phyloP scores from a whole-genome alignment of 2,329 filamentous ascomycete species.

The Penicillium sp. region DNA sequence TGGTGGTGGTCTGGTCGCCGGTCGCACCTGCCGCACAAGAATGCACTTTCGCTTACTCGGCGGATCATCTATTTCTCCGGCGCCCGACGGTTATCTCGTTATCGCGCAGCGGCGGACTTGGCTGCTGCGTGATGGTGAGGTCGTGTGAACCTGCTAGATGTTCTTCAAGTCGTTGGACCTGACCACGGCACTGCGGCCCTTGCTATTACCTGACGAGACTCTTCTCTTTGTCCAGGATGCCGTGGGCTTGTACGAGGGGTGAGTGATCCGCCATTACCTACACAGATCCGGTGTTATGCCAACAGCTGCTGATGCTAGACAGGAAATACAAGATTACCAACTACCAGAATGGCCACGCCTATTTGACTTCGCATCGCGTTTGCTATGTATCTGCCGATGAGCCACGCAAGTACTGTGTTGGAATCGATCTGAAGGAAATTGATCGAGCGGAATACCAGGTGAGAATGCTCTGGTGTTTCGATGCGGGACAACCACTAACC shows the following conservation, averaged over 20 bases:
- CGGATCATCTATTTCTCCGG: background rate
- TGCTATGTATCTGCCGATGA: constrained; percentile 93
- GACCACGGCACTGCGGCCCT: constrained; percentile 92
- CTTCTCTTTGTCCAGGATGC: constrained; percentile 96
- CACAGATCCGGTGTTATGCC: constrained; percentile 5
- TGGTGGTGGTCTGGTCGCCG: too few relatives aligned
- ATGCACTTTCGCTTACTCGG: constrained; percentile 1
- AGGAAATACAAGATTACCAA: constrained; percentile 95
- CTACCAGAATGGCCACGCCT: constrained; percentile 94
- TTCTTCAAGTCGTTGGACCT: constrained; percentile 95
- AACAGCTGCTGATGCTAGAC: constrained; percentile 21
- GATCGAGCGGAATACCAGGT: constrained; percentile 91
- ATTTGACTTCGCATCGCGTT: constrained; percentile 90
- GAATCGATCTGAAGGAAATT: constrained; percentile 86
- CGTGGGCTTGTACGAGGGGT: constrained; percentile 97
- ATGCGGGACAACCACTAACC: background rate
- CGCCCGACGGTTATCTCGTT: constrained; percentile 14
- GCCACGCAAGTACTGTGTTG: constrained; percentile 80
- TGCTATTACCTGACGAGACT: constrained; percentile 89
- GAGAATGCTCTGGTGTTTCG: constrained; percentile 33
- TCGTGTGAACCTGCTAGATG: constrained; percentile 69
- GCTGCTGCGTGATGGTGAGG: background rate
- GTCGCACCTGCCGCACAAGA: background rate
- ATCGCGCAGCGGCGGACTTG: constrained; percentile 12
- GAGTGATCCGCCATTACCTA: constrained; percentile 43